Conservation (phyloP, 1,284 basidiomycete genomes). For the Microbotryum lychnidis-dioicae region DNA sequence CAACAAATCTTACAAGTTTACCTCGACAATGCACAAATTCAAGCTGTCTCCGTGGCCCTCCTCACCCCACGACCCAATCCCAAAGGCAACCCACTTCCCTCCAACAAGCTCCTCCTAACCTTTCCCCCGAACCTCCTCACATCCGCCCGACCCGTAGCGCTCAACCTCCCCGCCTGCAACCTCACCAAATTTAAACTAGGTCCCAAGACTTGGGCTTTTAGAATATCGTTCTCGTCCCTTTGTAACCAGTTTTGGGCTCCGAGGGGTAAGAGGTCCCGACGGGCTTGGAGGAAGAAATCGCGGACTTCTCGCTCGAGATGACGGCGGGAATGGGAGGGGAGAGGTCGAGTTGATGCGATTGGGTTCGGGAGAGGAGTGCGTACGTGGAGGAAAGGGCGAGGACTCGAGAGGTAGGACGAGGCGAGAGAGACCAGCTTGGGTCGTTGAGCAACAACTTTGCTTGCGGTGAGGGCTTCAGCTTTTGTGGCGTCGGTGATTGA, state of each 20-base stretch:
- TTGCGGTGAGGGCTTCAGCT: not conserved
- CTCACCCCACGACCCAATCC: no score
- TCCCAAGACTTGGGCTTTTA: not conserved
- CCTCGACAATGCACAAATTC: no score
- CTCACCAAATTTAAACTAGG: not conserved
- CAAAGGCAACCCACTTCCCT: no score
- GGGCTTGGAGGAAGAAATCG: not conserved
- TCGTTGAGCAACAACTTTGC: not conserved
- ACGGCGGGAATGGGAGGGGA: not conserved
- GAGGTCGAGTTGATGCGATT: not conserved
- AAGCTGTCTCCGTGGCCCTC: no score
- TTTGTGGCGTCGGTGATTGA: not conserved
- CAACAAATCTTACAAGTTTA: no score
- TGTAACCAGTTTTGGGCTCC: not conserved
- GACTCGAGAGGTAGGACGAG: not conserved
- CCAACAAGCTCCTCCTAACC: not conserved
- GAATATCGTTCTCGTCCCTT: constrained; percentile 1
- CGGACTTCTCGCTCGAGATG: not conserved
- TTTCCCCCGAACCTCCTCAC: not conserved
- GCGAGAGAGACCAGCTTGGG: not conserved
- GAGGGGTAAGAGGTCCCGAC: not conserved
- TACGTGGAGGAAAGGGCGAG: not conserved
- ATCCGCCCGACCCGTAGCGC: not conserved
- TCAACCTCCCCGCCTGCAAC: constrained; percentile 1
- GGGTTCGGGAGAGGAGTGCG: not conserved